Conservation (phyloP, 305 asterid species). For the Fraxinus platypoda region DNA sequence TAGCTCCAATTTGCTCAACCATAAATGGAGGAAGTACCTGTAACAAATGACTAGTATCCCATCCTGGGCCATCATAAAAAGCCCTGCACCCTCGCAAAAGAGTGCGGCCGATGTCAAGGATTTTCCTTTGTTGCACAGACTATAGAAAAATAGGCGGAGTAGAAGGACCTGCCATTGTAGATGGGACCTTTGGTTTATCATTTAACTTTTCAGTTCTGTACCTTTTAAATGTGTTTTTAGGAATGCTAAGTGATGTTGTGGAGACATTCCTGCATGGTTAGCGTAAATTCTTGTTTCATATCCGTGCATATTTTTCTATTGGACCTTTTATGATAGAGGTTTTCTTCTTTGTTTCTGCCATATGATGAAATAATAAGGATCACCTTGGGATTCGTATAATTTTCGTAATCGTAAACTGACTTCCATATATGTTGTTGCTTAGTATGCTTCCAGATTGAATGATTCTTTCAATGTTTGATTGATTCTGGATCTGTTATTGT, state of each 20-base stretch:
- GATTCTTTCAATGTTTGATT: neutral
- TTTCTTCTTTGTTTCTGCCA: neutral
- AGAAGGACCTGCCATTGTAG: neutral
- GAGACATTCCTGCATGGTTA: neutral
- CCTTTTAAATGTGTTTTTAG: neutral
- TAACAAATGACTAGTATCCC: no score
- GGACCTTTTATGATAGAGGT: neutral
- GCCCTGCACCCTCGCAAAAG: no score
- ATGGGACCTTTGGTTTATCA: neutral
- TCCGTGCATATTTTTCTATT: neutral
- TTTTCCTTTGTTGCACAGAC: neutral
- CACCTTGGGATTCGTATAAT: neutral
- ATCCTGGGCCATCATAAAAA: no score
- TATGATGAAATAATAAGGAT: constrained; percentile 10
- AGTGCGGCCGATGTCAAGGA: neutral
- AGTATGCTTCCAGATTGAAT: neutral
- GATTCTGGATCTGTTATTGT: neutral
- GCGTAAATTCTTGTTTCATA: neutral
- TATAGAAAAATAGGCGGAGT: neutral
- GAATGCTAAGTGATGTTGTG: neutral
- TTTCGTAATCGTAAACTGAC: neutral
- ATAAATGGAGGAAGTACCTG: no score
- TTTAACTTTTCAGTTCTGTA: neutral
- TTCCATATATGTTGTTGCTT: neutral
- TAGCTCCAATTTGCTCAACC: no score